Base-by-base conservation (phyloP, 2,329 filamentous ascomycete genomes). In the Paradendryphiella salina region DNA sequence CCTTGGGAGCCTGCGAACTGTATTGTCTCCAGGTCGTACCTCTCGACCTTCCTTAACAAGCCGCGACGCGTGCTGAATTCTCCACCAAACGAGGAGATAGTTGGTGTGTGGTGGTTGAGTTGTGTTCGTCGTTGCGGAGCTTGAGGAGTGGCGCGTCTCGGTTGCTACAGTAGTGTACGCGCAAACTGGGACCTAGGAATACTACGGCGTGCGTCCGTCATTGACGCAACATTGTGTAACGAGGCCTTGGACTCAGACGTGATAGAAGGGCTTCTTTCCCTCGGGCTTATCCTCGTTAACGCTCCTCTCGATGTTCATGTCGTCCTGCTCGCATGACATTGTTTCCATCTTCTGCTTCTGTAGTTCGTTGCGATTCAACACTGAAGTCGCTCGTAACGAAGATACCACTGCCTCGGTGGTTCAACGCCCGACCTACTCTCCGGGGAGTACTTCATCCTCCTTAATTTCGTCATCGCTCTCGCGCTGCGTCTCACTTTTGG, bases 301-400 rank as follows among this genome's bases (percentile, higher is more conserved):
- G 15, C 51, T 59, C 14, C 36, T 34, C 17, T 49, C 35, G 18
- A 48, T 52, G n/a, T 45, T 36, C 6, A 18, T 53, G 14, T 52
- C 48, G 26, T 56, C 46, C 18, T 57, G 49, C 14, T 42, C 47
- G 18, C 38, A 47, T 14, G 38, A 44, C 28, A 29, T 38, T n/a
- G 46, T 46, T 17, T 52, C 49, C 14, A 31, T 56, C 31, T 46
- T 47, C 21, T 40, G 40, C 23, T 56, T 52, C 28, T 38, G 40
- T n/a, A 48, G 15, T 8, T 51, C 43, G 20, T 55, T 49, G 21
- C 50, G 50, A n/a, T 31, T 56, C 52, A 7, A 61, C 56, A 17
- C 52, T 60, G 43, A 63, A 60, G 21, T 65, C 62, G 33, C 57
- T 63, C n/a, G 41, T 59, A 20, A 64, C 48, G n/a, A 58, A 50